These are phyloP conservation scores for Emericellopsis atlantica DNA, from an alignment of 2,329 filamentous ascomycete genomes.

Conservation along the genomic window DNA sequence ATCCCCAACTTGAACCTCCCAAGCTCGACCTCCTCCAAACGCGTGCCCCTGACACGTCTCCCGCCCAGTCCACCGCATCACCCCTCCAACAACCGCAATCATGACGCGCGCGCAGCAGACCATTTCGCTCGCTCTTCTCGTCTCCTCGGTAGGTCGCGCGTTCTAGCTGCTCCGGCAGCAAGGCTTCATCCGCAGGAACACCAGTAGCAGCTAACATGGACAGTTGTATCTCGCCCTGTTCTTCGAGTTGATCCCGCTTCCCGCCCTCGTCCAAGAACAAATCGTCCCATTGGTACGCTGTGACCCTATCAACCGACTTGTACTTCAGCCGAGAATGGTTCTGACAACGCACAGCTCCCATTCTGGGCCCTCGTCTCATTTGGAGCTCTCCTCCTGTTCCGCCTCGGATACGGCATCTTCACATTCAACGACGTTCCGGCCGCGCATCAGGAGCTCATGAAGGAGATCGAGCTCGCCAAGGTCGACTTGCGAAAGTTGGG, in stretches of 20 bases:
- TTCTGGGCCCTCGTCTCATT: slow-evolving; percentile 88
- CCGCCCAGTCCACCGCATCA: not conserved
- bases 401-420: slow-evolving; percentile 82
- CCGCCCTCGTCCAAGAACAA: slow-evolving; percentile 64
- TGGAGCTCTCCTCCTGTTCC: slow-evolving; percentile 82
- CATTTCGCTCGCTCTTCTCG: slow-evolving; percentile 73
- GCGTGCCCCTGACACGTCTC: slow-evolving; percentile 1
- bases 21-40: not conserved
- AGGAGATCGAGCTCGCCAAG: slow-evolving; percentile 69
- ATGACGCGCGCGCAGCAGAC: slow-evolving; percentile 96
- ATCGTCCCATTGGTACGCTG: slow-evolving; percentile 76
- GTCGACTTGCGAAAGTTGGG: slow-evolving; percentile 60
- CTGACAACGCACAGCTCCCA: slow-evolving; percentile 50
- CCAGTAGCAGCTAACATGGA: slow-evolving; percentile 16
- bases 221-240: slow-evolving; percentile 85
- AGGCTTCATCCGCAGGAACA: slow-evolving; percentile 7
- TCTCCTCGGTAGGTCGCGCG: slow-evolving; percentile 60
- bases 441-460: slow-evolving; percentile 80
- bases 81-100: slow-evolving; percentile 14
- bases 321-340: not conserved
- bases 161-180: not conserved
- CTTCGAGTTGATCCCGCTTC: slow-evolving; percentile 72
- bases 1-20: not conserved
- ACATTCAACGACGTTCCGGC: slow-evolving; percentile 94
- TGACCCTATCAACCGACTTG: not conserved